phyloP scores from a whole-genome alignment of 768 basidiomycete genomes.

The Mycena galericulata region DNA sequence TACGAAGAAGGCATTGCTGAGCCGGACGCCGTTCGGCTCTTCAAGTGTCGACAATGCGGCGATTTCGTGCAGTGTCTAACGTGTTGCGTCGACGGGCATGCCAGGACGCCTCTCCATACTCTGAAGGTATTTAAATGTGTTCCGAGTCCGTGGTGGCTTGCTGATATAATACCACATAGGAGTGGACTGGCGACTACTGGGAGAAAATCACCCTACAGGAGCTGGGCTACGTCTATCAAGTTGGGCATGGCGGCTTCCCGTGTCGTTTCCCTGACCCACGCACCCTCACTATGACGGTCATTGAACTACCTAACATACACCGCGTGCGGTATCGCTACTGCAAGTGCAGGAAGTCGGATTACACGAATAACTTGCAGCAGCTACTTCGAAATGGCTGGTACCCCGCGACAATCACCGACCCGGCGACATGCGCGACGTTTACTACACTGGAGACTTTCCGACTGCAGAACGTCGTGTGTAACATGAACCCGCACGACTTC shows the following conservation, averaged over 20 bases:
- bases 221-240: conserved; percentile 9
- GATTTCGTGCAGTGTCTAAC: too few relatives aligned
- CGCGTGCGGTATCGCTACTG: background rate
- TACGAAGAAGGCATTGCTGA: too few relatives aligned
- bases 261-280: background rate
- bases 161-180: background rate
- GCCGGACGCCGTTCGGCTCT: too few relatives aligned
- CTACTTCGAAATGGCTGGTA: conserved; percentile 19
- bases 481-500: too few relatives aligned
- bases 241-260: conserved; percentile 14
- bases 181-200: conserved; percentile 21
- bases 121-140: too few relatives aligned
- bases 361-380: background rate
- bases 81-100: too few relatives aligned
- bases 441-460: too few relatives aligned
- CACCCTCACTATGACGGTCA: background rate
- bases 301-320: background rate
- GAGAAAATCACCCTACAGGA: background rate
- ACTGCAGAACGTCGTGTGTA: too few relatives aligned
- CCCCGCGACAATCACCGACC: conserved; percentile 2
- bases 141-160: too few relatives aligned
- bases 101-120: too few relatives aligned
- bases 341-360: background rate
- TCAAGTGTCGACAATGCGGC: too few relatives aligned
- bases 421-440: too few relatives aligned